Conservation (phyloP, 2,329 filamentous ascomycete species). For the Penicillium sp. region DNA sequence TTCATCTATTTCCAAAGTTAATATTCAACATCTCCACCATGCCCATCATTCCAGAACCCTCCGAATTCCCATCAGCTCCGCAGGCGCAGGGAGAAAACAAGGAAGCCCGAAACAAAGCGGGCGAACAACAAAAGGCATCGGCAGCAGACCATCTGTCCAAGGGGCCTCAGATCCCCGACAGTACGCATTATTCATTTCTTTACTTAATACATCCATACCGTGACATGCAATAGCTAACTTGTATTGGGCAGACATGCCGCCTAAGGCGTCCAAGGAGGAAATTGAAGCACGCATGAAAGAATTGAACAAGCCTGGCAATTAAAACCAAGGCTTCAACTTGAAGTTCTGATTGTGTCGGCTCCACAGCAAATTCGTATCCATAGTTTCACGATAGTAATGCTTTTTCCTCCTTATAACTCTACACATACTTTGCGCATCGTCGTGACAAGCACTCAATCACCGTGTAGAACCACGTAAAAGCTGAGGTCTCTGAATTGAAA, state of each 20-base stretch:
- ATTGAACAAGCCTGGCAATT: conserved; percentile 55
- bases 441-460: too few relatives aligned
- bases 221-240: conserved; percentile 2
- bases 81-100: conserved; percentile 24
- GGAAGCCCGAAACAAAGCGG: conserved; percentile 28
- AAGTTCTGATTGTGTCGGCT: too few relatives aligned
- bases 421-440: too few relatives aligned
- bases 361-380: too few relatives aligned
- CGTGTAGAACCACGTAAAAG: too few relatives aligned
- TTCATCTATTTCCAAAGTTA: too few relatives aligned
- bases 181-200: conserved; percentile 29
- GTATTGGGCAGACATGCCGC: conserved; percentile 41
- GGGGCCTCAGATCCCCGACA: conserved; percentile 51
- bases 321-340: background rate
- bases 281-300: conserved; percentile 66
- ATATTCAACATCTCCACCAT: conserved; percentile 21
- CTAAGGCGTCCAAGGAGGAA: conserved; percentile 65
- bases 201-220: too few relatives aligned
- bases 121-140: conserved; percentile 40
- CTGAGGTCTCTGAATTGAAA: too few relatives aligned
- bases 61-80: conserved; percentile 26
- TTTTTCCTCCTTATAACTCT: too few relatives aligned
- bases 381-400: too few relatives aligned
- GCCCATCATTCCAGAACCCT: conserved; percentile 36
- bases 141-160: conserved; percentile 44